Base-by-base conservation (phyloP, 2,329 filamentous ascomycete species). In the Fusarium camptoceras region DNA sequence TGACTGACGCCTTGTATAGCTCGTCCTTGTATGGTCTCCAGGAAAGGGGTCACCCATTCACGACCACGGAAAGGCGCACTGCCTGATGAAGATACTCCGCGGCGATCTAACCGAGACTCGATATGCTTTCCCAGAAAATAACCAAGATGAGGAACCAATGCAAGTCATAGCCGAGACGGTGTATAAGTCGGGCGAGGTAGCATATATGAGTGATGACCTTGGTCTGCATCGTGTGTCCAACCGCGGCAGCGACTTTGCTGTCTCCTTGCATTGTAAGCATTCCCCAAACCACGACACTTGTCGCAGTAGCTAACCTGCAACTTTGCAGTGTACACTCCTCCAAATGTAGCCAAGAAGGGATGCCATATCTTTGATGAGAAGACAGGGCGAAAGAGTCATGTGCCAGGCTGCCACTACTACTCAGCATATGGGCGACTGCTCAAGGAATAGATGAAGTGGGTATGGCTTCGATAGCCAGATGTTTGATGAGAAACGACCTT, bases 181-280 rank as follows among this genome's bases (percentile, higher is more conserved):
- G 43, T 92, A 94, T 76, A 82, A 84, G 51, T 85, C 91, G 76
- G 91, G 95, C 70, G 84, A 91, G 67, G 93, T 97, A 41, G 91
- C 93, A 11, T 97, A 97, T 80, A 97, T 98, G 91, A 92, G 93
- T 41, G 94, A 97, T 78, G 89, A 94, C 81, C 88, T 97, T 28
- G 94, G 94, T 22, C 84, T 98, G 43, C 94, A 98, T 81, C 89
- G 90, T 56, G 91, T 97, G 64, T 89, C 87, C 71, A 97, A 97
- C 79, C 87, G 88, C 27, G 89, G 92, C 49, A 85, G 87, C 74
- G 88, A 93, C 78, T 90, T 91, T 76, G 94, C 94, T 70, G 90
- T 97, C 50, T 97, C 94, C 59, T 82, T 98, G 69, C 94, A 98
- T 81, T 81, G 87, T 89, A 83, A 75, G 86, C 7, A 81, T 34